Base-by-base conservation (phyloP, 805 yeast species). In the Jamesozyma hellenica region DNA sequence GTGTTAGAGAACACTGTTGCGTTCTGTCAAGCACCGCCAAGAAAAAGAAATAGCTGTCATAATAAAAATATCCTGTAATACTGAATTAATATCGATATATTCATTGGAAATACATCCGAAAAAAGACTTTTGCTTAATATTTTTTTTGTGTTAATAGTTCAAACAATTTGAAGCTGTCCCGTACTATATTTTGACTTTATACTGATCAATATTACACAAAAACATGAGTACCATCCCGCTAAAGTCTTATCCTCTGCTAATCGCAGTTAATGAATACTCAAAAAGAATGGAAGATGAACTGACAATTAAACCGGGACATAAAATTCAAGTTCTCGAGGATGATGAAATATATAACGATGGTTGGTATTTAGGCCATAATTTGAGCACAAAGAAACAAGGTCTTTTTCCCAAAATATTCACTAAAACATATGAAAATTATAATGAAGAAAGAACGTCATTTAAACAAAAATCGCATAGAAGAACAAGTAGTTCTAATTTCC, bases 331-430 rank as follows among this genome's bases (percentile, higher is more conserved):
- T 13, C 74, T 92, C 15, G 83, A 92, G 32, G 96, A 87, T 61
- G 98, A 92, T 63, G 74, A 79, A 45, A 95, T 84, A 53, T 92
- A 82, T 61, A 83, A 84, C 51, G 97, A 92, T 60, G 96, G 96
- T 18, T 92, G 99, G 99, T 92, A 81, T 56, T 79, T 83, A 70
- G 95, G 96, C 3, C 77, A 75, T 42, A 88, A 88, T 51, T 56
- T 84, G 36, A 53, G 71, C 31, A 77, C 90, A 0, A 73, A 75
- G 36, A 70, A 74, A 38, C 87, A 84, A 7, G 98, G 98, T 0
- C 65, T 90, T 28, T 90, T 86, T 54, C 98, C 98, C 13, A 82
- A 82, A 51, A 75, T 85, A 5, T 90, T 90, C 60, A 88, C 96
- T 2, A 78, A 79, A 49, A 58, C 72, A 8, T 58, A 64, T 10